A percentile compares a stretch with the other conserved stretches of the same genome.
These are phyloP conservation scores for Carallia brachiata DNA, from an alignment of 345 rosid species.

Conservation along the genomic window DNA sequence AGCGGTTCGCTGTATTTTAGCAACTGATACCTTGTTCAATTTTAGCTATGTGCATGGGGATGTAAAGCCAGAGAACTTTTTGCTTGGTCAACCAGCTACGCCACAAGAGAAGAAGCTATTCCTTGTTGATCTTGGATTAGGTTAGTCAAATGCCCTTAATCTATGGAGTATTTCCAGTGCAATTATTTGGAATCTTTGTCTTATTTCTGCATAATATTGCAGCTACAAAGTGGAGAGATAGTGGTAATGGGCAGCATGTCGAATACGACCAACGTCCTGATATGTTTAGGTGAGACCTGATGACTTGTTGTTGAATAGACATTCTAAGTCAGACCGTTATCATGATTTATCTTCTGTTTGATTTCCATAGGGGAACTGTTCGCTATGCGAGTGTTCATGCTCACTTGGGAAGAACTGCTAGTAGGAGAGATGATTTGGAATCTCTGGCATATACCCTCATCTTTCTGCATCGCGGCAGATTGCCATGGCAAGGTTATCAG, in stretches of 20 bases:
- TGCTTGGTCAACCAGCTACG: slow-evolving; percentile 34
- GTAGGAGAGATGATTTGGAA: slow-evolving; percentile 38
- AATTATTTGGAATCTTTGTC: slow-evolving; percentile 17
- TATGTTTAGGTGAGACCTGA: slow-evolving; percentile 30
- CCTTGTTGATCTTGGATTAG: slow-evolving; percentile 37
- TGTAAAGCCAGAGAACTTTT: slow-evolving; percentile 40
- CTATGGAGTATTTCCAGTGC: not conserved
- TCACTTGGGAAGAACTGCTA: slow-evolving; percentile 39
- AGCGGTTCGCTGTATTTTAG: not conserved
- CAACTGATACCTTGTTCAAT: not conserved
- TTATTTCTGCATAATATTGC: slow-evolving; percentile 17
- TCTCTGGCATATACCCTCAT: slow-evolving; percentile 35
- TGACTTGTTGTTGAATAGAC: not conserved
- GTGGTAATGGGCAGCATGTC: slow-evolving; percentile 29
- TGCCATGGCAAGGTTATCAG: slow-evolving; percentile 44
- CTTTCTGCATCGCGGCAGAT: slow-evolving; percentile 34
- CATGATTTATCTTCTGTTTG: not conserved
- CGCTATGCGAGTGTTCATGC: slow-evolving; percentile 41
- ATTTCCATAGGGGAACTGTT: slow-evolving; percentile 29
- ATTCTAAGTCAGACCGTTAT: not conserved
- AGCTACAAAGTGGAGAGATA: slow-evolving; percentile 38
- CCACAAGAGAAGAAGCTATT: slow-evolving; percentile 34
- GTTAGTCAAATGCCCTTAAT: slow-evolving; percentile 24
- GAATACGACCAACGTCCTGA: slow-evolving; percentile 37
- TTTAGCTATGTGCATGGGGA: slow-evolving; percentile 38